Evolutionary conservation across 768 basidiomycete genomes (phyloP), one percentile per base, ranked within the genome.

Genomic region (Phlegmacium glaucopus): DNA sequence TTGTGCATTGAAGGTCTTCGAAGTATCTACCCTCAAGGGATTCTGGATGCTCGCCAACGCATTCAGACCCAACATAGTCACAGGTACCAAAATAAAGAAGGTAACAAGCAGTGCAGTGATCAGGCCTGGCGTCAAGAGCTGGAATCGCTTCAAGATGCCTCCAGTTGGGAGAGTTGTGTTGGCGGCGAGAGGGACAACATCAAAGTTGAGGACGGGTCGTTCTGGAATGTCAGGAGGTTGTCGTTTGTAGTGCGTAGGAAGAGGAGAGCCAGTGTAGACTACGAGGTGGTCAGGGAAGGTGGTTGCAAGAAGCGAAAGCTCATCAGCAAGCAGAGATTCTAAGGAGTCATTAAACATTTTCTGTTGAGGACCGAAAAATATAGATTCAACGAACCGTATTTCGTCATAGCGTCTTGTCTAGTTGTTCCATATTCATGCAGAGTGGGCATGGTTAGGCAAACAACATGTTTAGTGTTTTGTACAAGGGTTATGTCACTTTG

Each of bases 11-110:
- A 77, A 88, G 6, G 79, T 78, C 64, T 82, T 88, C 13, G 84
- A 80, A 8, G 74, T 66, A 48, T 85, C 85, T 30, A 76, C 74
- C 29, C 80, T 72, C 39, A 85, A 56, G 1, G 87, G 82, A 39
- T 78, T 83, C 61, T 90, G 85, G 49, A 91, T 88, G 55, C 84
- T 83, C 16, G 85, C 76, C 34, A 91, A 72, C 0, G 88, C 80
- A 16, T 66, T 72, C 44, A 90, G 74, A 25, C 84, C 84, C 32
- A 86, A 46, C 60, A 83, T 68, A 9, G 88, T 60, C 39, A 85
- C 64, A 1, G 91, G 87, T 17, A 91, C 58, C 10, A 88, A 69
- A 42, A 89, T 58, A 62, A 89, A 86, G 58, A 90, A 70, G 0
- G 69, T 67, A 38, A 90, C 65, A 41, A 90, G 74, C 13, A 91